Base-by-base conservation (phyloP, 2,329 filamentous ascomycete genomes). In the Dactylellina cionopaga region DNA sequence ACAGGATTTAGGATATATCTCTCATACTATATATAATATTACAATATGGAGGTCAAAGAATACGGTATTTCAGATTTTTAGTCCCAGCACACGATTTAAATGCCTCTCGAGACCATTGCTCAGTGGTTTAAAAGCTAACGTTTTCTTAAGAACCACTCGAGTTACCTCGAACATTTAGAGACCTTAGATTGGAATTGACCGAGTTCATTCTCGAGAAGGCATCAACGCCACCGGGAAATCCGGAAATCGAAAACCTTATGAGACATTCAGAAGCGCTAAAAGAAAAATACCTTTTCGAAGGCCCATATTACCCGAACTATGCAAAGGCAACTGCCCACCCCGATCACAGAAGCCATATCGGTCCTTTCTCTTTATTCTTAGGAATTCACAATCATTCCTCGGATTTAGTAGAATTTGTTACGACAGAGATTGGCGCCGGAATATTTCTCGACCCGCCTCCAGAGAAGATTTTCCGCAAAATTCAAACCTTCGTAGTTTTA, bases 271-370 rank as follows among this genome's bases (percentile, higher is more conserved):
- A 49, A 41, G 15, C n/a, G 29, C 24, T 63, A 0, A 44, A 44
- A 52, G 44, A 43, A 24, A 31, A 62, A 22, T 63, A 52, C 22
- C 39, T 52, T 25, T 43, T n/a, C 19, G 46, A 52, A 52, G 44
- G 24, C 15, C 3, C 13, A n/a, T 63, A 62, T 13, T 62, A 63
- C 22, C 29, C 27, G 4, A 44, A 63, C 15, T 52, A 63, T 24
- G 46, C 33, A 29, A 51, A 24, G 22, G 33, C 44, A 22, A 37
- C 44, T 19, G 58, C 24, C 31, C 44, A 52, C 10, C 22, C 44
- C n/a, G 58, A 52, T 10, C 43, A 52, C 33, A 15, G 29, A 13
- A 13, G n/a, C 19, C 19, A 5, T 5, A 5, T 24, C 10, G n/a
- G n/a, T 3, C 5, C 15, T 5, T 47, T 47, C 9, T 27, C 19